Evolutionary conservation across 345 rosid species (phyloP).

Genomic region (Nephelium lappaceum): DNA sequence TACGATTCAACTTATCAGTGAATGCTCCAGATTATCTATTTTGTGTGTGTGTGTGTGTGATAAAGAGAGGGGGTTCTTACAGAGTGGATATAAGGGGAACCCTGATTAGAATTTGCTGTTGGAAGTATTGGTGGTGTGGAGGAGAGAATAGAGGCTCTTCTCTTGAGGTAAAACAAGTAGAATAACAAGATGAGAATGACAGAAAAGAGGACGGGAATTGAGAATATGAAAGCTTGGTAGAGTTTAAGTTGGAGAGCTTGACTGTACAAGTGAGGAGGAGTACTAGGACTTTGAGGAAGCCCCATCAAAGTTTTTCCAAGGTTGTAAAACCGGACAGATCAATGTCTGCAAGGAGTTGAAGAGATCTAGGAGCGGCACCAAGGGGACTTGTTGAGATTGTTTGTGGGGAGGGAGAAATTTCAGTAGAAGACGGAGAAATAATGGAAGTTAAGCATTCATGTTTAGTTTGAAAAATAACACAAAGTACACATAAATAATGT

Average conservation of each 20-base stretch:
- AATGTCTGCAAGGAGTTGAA: background rate
- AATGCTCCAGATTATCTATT: slow-evolving; percentile 1
- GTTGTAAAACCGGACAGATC: slow-evolving; percentile 9
- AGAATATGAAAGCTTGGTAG: slow-evolving; percentile 95
- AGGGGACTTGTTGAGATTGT: slow-evolving; percentile 14
- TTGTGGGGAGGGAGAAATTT: slow-evolving; percentile 1
- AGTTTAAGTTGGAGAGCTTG: slow-evolving; percentile 89
- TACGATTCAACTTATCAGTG: background rate
- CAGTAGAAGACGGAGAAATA: background rate
- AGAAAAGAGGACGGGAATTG: slow-evolving; percentile 91
- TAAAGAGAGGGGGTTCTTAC: slow-evolving; percentile 43
- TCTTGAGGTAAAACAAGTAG: slow-evolving; percentile 93
- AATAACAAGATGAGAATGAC: slow-evolving; percentile 84
- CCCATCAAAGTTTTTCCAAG: slow-evolving; percentile 47
- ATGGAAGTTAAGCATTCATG: slow-evolving; percentile 15
- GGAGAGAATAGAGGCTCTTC: slow-evolving; percentile 66
- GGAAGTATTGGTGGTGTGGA: slow-evolving; percentile 51
- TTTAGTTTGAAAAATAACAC: slow-evolving; percentile 6
- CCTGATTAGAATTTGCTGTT: slow-evolving; percentile 36
- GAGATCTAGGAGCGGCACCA: slow-evolving; percentile 6
- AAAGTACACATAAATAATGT: slow-evolving; percentile 21
- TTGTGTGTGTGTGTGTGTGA: background rate
- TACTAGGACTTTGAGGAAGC: slow-evolving; percentile 54
- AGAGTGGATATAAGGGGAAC: slow-evolving; percentile 42
- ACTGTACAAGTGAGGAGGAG: slow-evolving; percentile 72